These are phyloP conservation scores for Sphaerobolus stellatus DNA, from an alignment of 1,284 basidiomycete species.

Conservation along the genomic window DNA sequence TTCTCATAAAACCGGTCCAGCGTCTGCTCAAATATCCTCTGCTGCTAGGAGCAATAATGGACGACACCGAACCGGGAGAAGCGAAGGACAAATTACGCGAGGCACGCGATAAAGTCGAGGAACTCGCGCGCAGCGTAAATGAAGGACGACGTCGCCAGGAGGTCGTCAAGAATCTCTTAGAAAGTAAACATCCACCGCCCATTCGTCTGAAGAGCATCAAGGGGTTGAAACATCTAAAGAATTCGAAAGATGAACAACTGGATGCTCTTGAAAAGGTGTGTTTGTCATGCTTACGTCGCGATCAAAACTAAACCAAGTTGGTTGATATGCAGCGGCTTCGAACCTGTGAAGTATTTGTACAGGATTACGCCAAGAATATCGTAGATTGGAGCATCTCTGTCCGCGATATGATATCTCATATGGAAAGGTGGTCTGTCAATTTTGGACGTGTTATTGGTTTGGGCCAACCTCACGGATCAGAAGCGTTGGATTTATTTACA, in stretches of 20 bases:
- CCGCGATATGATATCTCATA: conserved; percentile 41
- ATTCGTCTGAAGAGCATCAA: conserved; percentile 13
- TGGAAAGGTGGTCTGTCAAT: conserved; percentile 59
- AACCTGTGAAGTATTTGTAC: conserved; percentile 46
- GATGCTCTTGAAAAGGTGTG: conserved; percentile 11
- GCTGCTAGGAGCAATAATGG: conserved; percentile 76
- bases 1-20: conserved; percentile 91
- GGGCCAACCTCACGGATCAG: conserved; percentile 44
- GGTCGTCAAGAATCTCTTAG: conserved; percentile 73
- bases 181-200: conserved; percentile 18
- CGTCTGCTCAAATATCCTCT: conserved; percentile 92
- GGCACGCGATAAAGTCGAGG: conserved; percentile 71
- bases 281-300: neutral
- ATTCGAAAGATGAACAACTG: neutral
- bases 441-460: conserved; percentile 72
- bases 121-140: conserved; percentile 83
- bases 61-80: conserved; percentile 66
- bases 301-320: neutral
- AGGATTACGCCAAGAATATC: conserved; percentile 57
- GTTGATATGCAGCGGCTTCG: conserved; percentile 1
- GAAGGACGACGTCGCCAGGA: conserved; percentile 84
- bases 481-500: conserved; percentile 75
- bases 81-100: conserved; percentile 75
- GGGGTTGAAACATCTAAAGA: neutral
- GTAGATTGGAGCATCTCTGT: conserved; percentile 59